These are phyloP conservation scores for Sclerotinia borealis DNA, from an alignment of 2,329 filamentous ascomycete genomes.

Conservation along the genomic window DNA sequence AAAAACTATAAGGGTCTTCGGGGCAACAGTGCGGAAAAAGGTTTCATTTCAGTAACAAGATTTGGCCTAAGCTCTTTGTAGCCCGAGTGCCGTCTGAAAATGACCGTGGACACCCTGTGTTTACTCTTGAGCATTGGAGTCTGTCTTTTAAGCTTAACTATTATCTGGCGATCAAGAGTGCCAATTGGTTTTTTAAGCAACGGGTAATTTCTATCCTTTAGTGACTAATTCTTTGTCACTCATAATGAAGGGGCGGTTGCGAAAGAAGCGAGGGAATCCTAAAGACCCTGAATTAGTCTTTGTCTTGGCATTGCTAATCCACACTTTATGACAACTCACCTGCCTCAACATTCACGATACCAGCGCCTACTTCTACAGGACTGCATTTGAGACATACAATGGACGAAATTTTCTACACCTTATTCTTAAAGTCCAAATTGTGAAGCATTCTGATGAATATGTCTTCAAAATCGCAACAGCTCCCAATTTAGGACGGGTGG, in stretches of 20 bases:
- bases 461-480: too few relatives aligned
- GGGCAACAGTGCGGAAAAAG: not conserved
- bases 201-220: not conserved
- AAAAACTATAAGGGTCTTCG: conserved; percentile 1
- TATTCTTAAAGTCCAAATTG: too few relatives aligned
- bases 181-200: not conserved
- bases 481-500: too few relatives aligned
- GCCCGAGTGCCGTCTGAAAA: not conserved
- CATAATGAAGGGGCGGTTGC: not conserved
- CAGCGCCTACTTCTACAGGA: not conserved
- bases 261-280: not conserved
- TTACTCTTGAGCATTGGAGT: not conserved
- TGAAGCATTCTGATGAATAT: not conserved
- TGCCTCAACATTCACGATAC: not conserved
- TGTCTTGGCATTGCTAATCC: not conserved
- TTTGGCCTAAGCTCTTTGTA: not conserved
- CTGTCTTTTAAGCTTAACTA: not conserved
- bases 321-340: not conserved
- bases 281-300: not conserved
- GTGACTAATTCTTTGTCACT: not conserved
- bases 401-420: not conserved
- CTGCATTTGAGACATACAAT: not conserved
- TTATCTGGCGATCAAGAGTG: not conserved
- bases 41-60: not conserved
- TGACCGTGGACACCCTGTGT: not conserved